Base-by-base conservation (phyloP, 495 filamentous ascomycete genomes). In the Tuber brumale region DNA sequence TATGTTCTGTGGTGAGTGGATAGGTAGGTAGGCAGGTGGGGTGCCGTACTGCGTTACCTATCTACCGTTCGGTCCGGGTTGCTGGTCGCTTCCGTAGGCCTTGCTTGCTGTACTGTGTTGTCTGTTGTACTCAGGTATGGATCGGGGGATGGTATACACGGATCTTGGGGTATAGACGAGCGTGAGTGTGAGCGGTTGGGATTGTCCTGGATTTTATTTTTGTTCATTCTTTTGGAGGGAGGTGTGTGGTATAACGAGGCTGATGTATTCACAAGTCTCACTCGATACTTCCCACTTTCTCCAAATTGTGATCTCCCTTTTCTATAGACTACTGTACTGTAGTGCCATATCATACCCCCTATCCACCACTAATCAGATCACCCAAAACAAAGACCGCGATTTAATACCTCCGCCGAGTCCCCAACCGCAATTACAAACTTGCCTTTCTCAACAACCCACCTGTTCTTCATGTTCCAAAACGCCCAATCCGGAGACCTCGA, bases 401-500 rank as follows among this genome's bases (percentile, higher is more conserved):
- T 76, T 79, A 42, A 82, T 73, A 46, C 76, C 43, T 74, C 71
- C 14, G 72, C 74, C 27, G 74, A 81, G 61, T 79, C 74, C 37
- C 91, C 91, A 14, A 89, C 88, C 35, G 86, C 83, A 16, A 91
- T 85, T 31, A 85, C 77, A 81, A 92, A 93, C 39, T 87, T 86
- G 0, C 91, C 91, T 7, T 88, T 87, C 85, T 92, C 91, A 42
- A 92, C 89, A 10, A 90, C 89, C 81, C 92, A 92, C 81, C 90
- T 87, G 86, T 89, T 89, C 39, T 86, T 82, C n/a, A 86, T 83
- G 84, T 89, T 86, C 88, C 89, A 91, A 27, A 27, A 91, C 79
- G 0, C 89, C 89, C 77, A 91, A 78, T 61, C 88, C 84, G 43
- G 84, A 77, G 37, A 91, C 85, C 23, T 86, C 76, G 19, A 90